Evolutionary conservation across 257 asterid species (phyloP).

Genomic region (Plantago elongata): DNA sequence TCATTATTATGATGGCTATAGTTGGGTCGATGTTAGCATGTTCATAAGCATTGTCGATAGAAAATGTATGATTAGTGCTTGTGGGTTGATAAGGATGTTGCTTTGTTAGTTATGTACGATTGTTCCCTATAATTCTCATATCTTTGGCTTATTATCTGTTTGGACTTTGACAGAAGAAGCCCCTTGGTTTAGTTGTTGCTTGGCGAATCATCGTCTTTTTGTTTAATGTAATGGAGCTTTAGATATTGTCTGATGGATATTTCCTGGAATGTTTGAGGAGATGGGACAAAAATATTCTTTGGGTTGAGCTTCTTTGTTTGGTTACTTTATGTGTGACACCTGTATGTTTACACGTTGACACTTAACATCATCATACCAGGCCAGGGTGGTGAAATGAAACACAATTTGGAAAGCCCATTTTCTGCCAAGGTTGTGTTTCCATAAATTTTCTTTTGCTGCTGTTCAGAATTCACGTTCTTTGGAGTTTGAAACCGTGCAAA

Average conservation of each 20-base stretch:
- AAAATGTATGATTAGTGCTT: conserved; percentile 20
- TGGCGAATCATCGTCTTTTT: conserved; percentile 21
- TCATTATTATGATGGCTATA: background rate
- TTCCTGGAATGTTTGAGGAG: conserved; percentile 29
- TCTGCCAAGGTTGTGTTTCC: no score
- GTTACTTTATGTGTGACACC: background rate
- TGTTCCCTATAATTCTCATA: conserved; percentile 25
- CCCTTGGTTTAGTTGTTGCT: conserved; percentile 24
- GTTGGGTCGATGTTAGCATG: conserved; percentile 13
- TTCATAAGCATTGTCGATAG: conserved; percentile 2
- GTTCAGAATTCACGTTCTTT: no score
- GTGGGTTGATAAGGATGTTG: conserved; percentile 20
- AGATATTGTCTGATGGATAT: conserved; percentile 33
- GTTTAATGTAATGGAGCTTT: conserved; percentile 27
- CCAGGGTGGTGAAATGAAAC: no score
- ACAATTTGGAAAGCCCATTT: no score
- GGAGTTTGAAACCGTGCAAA: no score
- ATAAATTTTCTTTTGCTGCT: no score
- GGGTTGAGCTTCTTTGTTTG: conserved; percentile 18
- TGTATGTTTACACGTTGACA: background rate
- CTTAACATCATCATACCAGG: no score
- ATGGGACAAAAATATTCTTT: conserved; percentile 42
- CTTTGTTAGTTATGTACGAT: conserved; percentile 18
- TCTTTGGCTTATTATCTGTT: conserved; percentile 53
- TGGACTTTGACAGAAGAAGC: conserved; percentile 27